Evolutionary conservation across 768 basidiomycete species (phyloP), one percentile per base, ranked within the genome.

Genomic region (Pulveroboletus sp.): DNA sequence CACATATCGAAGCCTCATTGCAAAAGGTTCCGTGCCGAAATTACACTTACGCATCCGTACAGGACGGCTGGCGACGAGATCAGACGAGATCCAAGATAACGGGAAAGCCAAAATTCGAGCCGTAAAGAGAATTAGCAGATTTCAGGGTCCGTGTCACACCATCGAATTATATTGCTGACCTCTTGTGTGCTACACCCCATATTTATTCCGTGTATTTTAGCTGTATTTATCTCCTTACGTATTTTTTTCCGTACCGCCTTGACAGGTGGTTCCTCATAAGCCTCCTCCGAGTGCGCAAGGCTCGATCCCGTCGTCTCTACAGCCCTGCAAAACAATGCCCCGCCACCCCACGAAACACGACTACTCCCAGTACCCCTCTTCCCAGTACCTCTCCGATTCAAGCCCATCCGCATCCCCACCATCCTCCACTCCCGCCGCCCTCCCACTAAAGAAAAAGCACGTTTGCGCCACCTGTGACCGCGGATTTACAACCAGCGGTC

Each of bases 401-500:
- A 59, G 55, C 41, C 64, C 50, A 32, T 58, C 62, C 30, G 20
- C 51, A 13, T 50, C 65, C 32, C 47, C 60, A 0, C 45, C 56
- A 5, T 38, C 49, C 32, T 47, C 46, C 23, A 47, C 19, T 38
- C 45, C 42, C 7, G 27, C 49, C 11, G 40, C 35, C 22, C 44
- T 22, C 19, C 19, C 34, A 8, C 51, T 46, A 11, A 68, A 69
- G 66, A 68, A 69, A 59, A 68, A 69, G 42, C 80, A 93, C 59
- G 67, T 86, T 48, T 94, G 92, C 63, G 57, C 67, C 1, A 82
- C 79, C 5, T 94, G 92, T 68, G 76, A 82, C 3, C 80, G 89
- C 37, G 78, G 80, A 1, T 94, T 94, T 69, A 90, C 89, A 46
- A 94, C 92, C 22, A 86, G 85, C 52, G 93, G 92, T 16, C 92